phyloP scores from a whole-genome alignment of 1,139 yeast genomes.

The Yamadazyma sp. region DNA sequence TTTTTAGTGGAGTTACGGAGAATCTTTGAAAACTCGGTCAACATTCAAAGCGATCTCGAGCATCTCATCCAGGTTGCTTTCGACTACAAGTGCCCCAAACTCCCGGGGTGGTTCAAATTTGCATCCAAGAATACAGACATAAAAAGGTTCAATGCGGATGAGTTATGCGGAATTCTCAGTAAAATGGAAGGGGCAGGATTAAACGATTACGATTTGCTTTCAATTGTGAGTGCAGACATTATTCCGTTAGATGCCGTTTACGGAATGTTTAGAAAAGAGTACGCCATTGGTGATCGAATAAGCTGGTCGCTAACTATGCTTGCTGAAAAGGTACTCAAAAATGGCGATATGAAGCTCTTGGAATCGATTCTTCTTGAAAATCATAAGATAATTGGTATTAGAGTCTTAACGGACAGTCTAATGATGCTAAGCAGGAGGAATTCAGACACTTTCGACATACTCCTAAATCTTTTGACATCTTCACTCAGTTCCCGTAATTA shows the following conservation, averaged over 20 bases:
- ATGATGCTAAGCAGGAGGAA: neutral
- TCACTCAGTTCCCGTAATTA: neutral
- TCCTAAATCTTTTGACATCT: neutral
- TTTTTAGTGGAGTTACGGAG: neutral
- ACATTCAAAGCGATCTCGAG: neutral
- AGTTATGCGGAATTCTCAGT: neutral
- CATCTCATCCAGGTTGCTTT: neutral
- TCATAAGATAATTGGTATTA: neutral
- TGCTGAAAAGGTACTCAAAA: neutral
- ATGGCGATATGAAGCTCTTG: neutral
- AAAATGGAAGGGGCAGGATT: neutral
- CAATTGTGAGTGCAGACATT: neutral
- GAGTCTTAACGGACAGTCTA: neutral
- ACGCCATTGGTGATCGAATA: neutral
- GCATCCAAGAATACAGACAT: neutral
- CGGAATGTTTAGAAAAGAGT: neutral
- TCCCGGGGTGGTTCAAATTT: constrained; percentile 6
- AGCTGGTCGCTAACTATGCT: constrained; percentile 2
- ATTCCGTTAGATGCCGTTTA: neutral
- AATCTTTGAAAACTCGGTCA: neutral
- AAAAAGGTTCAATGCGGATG: neutral
- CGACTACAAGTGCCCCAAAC: neutral
- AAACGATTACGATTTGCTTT: constrained; percentile 1
- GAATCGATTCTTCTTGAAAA: neutral
- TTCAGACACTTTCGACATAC: neutral